phyloP scores from a whole-genome alignment of 2,329 filamentous ascomycete genomes.

The Ascochyta koolunga region DNA sequence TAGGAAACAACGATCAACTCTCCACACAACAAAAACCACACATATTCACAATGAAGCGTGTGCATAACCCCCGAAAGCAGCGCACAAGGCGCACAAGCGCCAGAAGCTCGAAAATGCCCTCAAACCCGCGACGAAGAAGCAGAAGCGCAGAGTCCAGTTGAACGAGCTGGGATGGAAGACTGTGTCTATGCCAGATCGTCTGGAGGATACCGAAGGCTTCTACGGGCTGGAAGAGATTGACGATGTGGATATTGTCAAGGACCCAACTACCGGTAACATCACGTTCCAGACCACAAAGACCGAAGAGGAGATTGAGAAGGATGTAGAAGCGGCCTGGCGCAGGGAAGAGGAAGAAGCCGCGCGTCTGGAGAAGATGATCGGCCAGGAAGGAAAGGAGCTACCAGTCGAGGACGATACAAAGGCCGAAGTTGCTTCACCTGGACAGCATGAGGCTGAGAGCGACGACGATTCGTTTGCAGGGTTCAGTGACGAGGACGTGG shows the following conservation, averaged over 20 bases:
- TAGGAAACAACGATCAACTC: constrained; percentile 1
- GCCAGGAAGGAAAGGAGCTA: constrained; percentile 20
- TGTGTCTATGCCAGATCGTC: constrained; percentile 72
- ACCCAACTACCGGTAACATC: constrained; percentile 56
- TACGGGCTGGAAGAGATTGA: constrained; percentile 91
- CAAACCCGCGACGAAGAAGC: constrained; percentile 21
- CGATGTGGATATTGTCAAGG: constrained; percentile 80
- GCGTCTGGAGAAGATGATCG: constrained; percentile 30
- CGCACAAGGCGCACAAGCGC: constrained; percentile 51
- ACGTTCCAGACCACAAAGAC: constrained; percentile 48
- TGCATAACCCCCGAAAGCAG: constrained; percentile 47
- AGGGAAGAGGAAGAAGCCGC: constrained; percentile 29
- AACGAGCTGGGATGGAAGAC: constrained; percentile 67
- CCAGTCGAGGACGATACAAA: constrained; percentile 13
- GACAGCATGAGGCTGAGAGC: constrained; percentile 50
- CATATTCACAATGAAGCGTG: constrained; percentile 44
- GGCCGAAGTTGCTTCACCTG: constrained; percentile 9
- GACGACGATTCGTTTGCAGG: constrained; percentile 41
- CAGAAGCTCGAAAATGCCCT: constrained; percentile 46
- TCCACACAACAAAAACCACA: constrained; percentile 2
- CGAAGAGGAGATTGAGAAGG: constrained; percentile 31
- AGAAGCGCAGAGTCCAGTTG: constrained; percentile 47
- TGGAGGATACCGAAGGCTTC: constrained; percentile 92
- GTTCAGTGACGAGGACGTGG: constrained; percentile 24
- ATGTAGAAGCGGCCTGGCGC: constrained; percentile 29